Percentiles rank a stretch among this genome's conserved stretches.
These are phyloP conservation scores for Musa beccarii DNA, from an alignment of 176 grass and related monocot genomes.

Conservation along the genomic window DNA sequence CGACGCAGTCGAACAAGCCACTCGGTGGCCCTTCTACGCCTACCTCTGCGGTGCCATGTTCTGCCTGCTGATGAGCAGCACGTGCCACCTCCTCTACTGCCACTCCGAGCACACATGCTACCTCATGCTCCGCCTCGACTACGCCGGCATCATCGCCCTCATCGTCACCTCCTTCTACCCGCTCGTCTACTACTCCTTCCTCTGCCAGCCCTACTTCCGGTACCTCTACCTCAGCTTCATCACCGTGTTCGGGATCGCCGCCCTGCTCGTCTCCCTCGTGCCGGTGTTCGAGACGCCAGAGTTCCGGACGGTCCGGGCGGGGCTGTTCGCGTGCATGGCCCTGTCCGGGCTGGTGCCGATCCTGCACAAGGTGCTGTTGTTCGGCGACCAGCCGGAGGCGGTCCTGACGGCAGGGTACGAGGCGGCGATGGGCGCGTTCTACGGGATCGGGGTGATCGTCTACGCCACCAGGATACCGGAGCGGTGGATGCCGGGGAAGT, in stretches of 20 bases:
- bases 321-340: slow-evolving; percentile 61
- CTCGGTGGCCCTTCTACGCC: slow-evolving; percentile 71
- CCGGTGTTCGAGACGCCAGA: slow-evolving; percentile 55
- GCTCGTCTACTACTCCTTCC: slow-evolving; percentile 74
- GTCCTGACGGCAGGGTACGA: slow-evolving; percentile 34
- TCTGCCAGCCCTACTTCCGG: slow-evolving; percentile 32
- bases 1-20: background rate
- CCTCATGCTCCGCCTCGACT: slow-evolving; percentile 72
- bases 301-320: slow-evolving; percentile 48
- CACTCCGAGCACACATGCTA: slow-evolving; percentile 59
- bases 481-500: slow-evolving; percentile 66
- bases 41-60: slow-evolving; percentile 68
- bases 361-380: slow-evolving; percentile 44
- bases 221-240: slow-evolving; percentile 58
- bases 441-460: slow-evolving; percentile 46
- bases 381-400: slow-evolving; percentile 34
- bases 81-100: slow-evolving; percentile 69
- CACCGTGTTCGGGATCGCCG: slow-evolving; percentile 35
- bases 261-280: slow-evolving; percentile 33
- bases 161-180: slow-evolving; percentile 92
- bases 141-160: slow-evolving; percentile 67
- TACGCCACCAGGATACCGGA: slow-evolving; percentile 64
- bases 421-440: slow-evolving; percentile 59
- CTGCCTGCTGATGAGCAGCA: slow-evolving; percentile 76
- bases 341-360: slow-evolving; percentile 60